Base-by-base conservation (phyloP, 768 basidiomycete species). In the Pleurotus tuoliensis region DNA sequence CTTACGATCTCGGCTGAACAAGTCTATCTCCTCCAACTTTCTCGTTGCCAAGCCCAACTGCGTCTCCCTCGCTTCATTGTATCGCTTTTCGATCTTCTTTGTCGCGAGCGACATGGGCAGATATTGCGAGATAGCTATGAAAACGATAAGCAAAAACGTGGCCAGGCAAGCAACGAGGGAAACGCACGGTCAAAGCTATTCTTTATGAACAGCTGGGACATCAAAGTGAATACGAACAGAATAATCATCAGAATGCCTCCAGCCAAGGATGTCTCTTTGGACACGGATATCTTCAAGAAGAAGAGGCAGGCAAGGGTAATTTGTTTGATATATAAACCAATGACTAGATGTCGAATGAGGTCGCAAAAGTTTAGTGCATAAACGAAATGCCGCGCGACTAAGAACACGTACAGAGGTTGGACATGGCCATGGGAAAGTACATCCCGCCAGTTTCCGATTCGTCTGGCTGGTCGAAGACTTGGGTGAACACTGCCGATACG, bases 281-380 rank as follows among this genome's bases (percentile, higher is more conserved):
- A 69, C 22, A 72, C 59, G 58, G 72, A 63, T 2, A 71, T 67
- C 56, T 78, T 79, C 55, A 90, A 69, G 78, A 90, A 88, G 73
- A 89, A 87, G 8, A 89, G 73, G 15, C 82, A 84, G 5, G 79
- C 76, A 15, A 89, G 70, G 61, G 82, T 84, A 27, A 88, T 69
- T 63, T 88, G 82, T 63, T 86, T 82, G 63, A 89, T 84, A 66
- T 90, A 90, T 46, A 90, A 74, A 0, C 86, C 87, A 25, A 85
- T 82, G 62, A 88, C 71, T 85, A 63, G 15, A 46, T 3, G 13
- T 6, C 20, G 43, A 13, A 22, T 11, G 25, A 8, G 6, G 30
- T 50, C 24, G 16, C 1, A 30, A 50, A 6, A n/a, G 30, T 30
- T 43, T 11, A 18, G 41, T 44, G 9, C 8, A 22, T 7, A 5